These are phyloP conservation scores for Gremmenia infestans DNA, from an alignment of 2,329 filamentous ascomycete species.

Conservation along the genomic window DNA sequence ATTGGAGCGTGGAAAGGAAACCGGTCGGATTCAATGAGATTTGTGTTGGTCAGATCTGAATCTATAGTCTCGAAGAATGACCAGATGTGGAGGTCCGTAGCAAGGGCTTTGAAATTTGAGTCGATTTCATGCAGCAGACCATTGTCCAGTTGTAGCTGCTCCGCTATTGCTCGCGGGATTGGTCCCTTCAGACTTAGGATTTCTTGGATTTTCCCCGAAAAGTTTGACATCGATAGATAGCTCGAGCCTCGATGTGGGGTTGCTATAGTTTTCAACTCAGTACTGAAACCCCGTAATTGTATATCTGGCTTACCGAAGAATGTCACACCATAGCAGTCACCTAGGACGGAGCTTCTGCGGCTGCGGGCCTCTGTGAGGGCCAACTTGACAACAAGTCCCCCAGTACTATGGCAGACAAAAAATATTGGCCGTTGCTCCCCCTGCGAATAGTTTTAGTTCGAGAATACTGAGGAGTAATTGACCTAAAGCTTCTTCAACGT, in stretches of 20 bases:
- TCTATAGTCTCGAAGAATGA: conserved; percentile 11
- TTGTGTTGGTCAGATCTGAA: conserved; percentile 5
- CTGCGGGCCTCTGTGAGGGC: conserved; percentile 1
- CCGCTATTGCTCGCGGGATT: neutral
- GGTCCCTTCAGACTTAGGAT: neutral
- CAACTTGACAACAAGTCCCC: conserved; percentile 4
- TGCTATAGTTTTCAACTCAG: neutral
- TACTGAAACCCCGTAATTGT: neutral
- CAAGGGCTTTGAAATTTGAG: conserved; percentile 4
- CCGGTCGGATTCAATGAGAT: neutral
- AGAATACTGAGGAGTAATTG: neutral
- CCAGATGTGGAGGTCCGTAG: conserved; percentile 8
- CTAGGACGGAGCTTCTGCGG: neutral
- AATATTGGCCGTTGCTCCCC: conserved; percentile 1
- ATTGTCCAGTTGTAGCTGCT: conserved; percentile 1
- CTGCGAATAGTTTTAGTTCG: neutral
- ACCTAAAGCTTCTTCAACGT: neutral
- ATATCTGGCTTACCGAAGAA: conserved; percentile 3
- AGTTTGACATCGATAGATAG: conserved; percentile 3
- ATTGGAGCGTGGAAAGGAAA: conserved; percentile 11
- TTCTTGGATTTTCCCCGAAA: neutral
- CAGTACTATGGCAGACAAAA: conserved; percentile 7
- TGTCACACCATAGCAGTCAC: conserved; percentile 7
- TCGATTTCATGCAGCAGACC: conserved; percentile 2
- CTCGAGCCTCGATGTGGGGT: conserved; percentile 8